phyloP scores from a whole-genome alignment of 495 filamentous ascomycete genomes.

The Cryomyces minteri region DNA sequence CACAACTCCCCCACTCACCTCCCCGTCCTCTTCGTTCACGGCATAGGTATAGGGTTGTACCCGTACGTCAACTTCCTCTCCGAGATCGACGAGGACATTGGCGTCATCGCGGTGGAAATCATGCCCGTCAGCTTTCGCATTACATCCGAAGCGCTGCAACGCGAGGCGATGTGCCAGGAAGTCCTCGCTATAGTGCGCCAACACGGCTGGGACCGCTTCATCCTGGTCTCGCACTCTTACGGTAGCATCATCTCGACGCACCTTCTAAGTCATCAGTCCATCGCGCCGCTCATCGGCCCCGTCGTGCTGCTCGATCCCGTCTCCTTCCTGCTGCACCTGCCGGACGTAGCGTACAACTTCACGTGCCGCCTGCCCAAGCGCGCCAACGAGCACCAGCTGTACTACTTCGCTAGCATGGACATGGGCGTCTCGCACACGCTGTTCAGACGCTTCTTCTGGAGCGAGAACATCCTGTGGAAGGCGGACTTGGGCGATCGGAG shows the following conservation, averaged over 20 bases:
- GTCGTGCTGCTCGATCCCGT: slow-evolving; percentile 46
- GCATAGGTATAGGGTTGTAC: slow-evolving; percentile 51
- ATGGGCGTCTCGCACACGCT: slow-evolving; percentile 40
- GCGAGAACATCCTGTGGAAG: slow-evolving; percentile 47
- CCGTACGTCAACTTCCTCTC: slow-evolving; percentile 38
- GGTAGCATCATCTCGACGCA: slow-evolving; percentile 43
- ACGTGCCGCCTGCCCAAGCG: slow-evolving; percentile 17
- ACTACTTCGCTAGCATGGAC: slow-evolving; percentile 50
- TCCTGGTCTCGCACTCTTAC: slow-evolving; percentile 39
- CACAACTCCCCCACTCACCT: slow-evolving; percentile 33
- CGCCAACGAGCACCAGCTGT: slow-evolving; percentile 47
- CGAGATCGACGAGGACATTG: slow-evolving; percentile 30
- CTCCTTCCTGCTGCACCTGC: slow-evolving; percentile 43
- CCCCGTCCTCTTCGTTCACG: slow-evolving; percentile 48
- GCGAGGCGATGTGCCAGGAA: slow-evolving; percentile 29
- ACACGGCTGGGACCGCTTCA: slow-evolving; percentile 32
- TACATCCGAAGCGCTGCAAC: slow-evolving; percentile 27
- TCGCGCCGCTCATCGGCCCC: slow-evolving; percentile 25
- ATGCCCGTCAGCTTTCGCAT: slow-evolving; percentile 43
- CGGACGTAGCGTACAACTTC: slow-evolving; percentile 57
- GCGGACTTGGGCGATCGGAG: slow-evolving; percentile 31
- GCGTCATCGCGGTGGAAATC: slow-evolving; percentile 45
- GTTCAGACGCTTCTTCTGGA: slow-evolving; percentile 47
- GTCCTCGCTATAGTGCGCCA: slow-evolving; percentile 31
- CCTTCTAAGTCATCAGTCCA: slow-evolving; percentile 28